Evolutionary conservation across 768 basidiomycete species (phyloP).

Genomic region (Basidioascus undulatus): DNA sequence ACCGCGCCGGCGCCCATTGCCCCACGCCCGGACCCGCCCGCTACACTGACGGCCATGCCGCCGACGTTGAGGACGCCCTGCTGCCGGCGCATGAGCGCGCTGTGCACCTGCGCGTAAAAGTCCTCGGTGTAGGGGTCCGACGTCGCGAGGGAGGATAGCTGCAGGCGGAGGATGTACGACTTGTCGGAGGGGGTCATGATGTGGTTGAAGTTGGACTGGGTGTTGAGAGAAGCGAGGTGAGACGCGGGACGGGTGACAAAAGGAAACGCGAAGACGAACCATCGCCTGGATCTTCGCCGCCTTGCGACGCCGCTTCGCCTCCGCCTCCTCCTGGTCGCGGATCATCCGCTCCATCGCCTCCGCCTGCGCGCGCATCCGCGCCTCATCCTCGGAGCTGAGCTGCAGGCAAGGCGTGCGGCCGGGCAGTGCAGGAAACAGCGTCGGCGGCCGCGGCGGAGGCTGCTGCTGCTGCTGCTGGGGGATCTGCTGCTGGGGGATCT

Average conservation of each 20-base stretch:
- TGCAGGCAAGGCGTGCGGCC: too few species aligned
- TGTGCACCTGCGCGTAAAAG: slow-evolving; percentile 92
- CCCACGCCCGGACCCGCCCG: slow-evolving; percentile 11
- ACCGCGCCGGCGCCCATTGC: slow-evolving; percentile 17
- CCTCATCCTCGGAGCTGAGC: slow-evolving; percentile 21
- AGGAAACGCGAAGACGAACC: slow-evolving; percentile 24
- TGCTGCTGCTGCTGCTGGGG: too few species aligned
- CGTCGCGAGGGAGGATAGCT: slow-evolving; percentile 69
- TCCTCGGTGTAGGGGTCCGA: slow-evolving; percentile 94
- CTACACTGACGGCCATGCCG: slow-evolving; percentile 11
- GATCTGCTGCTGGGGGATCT: too few species aligned
- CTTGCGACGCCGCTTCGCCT: slow-evolving; percentile 45
- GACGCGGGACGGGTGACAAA: not conserved
- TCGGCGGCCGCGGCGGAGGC: too few species aligned
- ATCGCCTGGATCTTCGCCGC: slow-evolving; percentile 72
- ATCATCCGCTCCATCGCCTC: slow-evolving; percentile 70
- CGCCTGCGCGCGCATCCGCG: slow-evolving; percentile 30
- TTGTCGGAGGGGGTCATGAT: slow-evolving; percentile 96
- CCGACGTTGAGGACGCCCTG: slow-evolving; percentile 60
- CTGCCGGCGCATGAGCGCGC: slow-evolving; percentile 60
- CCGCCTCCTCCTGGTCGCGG: slow-evolving; percentile 32
- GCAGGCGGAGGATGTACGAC: slow-evolving; percentile 97
- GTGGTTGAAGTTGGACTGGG: slow-evolving; percentile 70
- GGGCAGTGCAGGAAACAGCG: too few species aligned
- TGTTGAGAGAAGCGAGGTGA: not conserved